These are phyloP conservation scores for Populus hybrid DNA, from an alignment of 441 rosid species.

Conservation along the genomic window DNA sequence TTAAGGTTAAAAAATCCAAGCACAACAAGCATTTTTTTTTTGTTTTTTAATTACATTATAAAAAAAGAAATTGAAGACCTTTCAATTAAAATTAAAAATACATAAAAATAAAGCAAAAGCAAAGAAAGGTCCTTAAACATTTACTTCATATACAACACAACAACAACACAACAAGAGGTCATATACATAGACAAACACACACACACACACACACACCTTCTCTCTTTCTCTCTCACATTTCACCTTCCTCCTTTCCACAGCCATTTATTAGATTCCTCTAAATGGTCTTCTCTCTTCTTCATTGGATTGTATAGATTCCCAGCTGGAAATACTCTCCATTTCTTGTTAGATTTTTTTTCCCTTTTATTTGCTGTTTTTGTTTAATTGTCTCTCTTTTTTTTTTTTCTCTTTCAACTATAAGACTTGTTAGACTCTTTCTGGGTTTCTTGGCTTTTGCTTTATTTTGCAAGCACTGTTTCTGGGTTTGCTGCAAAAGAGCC, in stretches of 20 bases:
- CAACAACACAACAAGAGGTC: constrained; percentile 30
- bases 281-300: constrained; percentile 35
- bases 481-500: constrained; percentile 37
- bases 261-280: constrained; percentile 51
- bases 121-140: constrained; percentile 44
- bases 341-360: constrained; percentile 21
- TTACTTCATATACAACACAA: constrained; percentile 32
- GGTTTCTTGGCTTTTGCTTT: constrained; percentile 46
- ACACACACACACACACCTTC: neutral
- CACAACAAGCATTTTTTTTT: too few relatives aligned
- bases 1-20: neutral
- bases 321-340: constrained; percentile 45
- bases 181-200: constrained; percentile 25
- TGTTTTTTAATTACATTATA: neutral
- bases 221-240: constrained; percentile 40
- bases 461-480: constrained; percentile 39
- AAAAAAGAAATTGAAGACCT: neutral
- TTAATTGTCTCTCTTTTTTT: neutral
- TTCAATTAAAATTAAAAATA: constrained; percentile 19
- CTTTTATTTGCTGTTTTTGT: constrained; percentile 17
- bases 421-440: constrained; percentile 26
- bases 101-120: constrained; percentile 8
- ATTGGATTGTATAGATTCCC: constrained; percentile 66
- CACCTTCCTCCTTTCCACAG: constrained; percentile 36
- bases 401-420: constrained; percentile 19